Evolutionary conservation across 805 yeast genomes (phyloP).

Genomic region (Schizosaccharomyces japonicus): DNA sequence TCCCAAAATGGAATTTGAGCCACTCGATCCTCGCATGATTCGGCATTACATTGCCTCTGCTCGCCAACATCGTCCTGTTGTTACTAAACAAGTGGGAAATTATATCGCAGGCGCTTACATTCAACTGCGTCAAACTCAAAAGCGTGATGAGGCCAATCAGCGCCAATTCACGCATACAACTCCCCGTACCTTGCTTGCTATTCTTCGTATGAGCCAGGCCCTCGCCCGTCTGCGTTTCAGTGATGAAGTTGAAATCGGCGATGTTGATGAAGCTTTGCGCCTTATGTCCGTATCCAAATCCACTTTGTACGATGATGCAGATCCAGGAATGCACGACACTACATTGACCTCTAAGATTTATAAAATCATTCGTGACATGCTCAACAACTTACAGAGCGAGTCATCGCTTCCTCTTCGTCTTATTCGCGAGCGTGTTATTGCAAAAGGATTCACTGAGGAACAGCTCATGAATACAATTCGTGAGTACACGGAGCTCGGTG

Average conservation of each 20-base stretch:
- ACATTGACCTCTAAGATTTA: constrained; percentile 46
- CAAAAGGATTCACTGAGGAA: constrained; percentile 63
- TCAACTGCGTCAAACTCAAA: constrained; percentile 77
- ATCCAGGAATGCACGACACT: constrained; percentile 23
- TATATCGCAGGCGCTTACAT: constrained; percentile 70
- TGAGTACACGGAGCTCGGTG: constrained; percentile 45
- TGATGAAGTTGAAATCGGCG: constrained; percentile 42
- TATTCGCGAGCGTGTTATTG: constrained; percentile 38
- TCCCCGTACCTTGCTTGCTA: constrained; percentile 80
- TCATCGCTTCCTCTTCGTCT: constrained; percentile 22
- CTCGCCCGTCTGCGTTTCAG: constrained; percentile 72
- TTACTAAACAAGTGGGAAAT: constrained; percentile 63
- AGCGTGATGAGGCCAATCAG: constrained; percentile 48
- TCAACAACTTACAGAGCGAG: constrained; percentile 18
- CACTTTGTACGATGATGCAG: constrained; percentile 37
- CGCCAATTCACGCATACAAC: constrained; percentile 77
- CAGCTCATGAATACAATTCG: constrained; percentile 53
- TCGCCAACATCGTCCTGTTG: constrained; percentile 59
- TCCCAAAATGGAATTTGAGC: constrained; percentile 52
- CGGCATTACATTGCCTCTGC: constrained; percentile 78
- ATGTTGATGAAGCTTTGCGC: constrained; percentile 89
- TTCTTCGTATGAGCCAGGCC: constrained; percentile 82
- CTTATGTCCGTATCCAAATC: constrained; percentile 68
- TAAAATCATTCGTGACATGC: constrained; percentile 41
- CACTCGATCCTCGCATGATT: constrained; percentile 54